A percentile compares a stretch with the other conserved stretches of the same genome.
These are phyloP conservation scores for Botrytis cinerea DNA, from an alignment of 2,329 filamentous ascomycete genomes.

Conservation along the genomic window DNA sequence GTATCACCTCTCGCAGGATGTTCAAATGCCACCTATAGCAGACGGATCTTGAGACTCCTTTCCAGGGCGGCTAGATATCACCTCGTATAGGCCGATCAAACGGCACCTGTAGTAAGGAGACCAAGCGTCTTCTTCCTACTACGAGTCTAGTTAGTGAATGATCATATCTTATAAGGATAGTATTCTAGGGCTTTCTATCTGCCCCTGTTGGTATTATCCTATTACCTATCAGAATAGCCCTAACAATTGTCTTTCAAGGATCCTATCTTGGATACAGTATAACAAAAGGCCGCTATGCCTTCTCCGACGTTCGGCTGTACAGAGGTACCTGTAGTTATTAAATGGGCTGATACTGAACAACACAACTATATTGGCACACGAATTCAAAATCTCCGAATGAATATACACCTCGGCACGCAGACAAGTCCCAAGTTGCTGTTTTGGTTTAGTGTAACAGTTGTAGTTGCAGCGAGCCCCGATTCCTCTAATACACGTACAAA, in stretches of 20 bases:
- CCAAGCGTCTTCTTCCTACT: neutral
- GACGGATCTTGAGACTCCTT: neutral
- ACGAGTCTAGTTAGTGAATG: neutral
- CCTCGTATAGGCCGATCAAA: neutral
- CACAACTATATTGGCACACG: neutral
- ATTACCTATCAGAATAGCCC: neutral
- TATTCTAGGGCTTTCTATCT: neutral
- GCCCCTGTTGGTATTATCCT: neutral
- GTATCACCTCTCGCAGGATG: neutral
- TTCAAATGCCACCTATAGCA: neutral
- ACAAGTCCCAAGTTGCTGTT: neutral
- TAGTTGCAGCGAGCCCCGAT: neutral
- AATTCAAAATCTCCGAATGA: slow-evolving; percentile 10
- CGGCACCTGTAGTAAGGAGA: neutral
- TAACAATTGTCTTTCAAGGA: slow-evolving; percentile 11
- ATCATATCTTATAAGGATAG: neutral
- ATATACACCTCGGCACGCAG: neutral
- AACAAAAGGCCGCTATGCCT: slow-evolving; percentile 3
- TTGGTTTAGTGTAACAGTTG: slow-evolving; percentile 6
- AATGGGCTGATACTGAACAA: neutral
- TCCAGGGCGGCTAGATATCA: neutral
- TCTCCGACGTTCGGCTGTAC: neutral
- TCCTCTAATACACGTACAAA: neutral
- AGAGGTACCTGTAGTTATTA: slow-evolving; percentile 5
- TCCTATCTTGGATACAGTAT: neutral